Evolutionary conservation across 2,329 filamentous ascomycete species (phyloP).

Genomic region (Alternaria brassicae): DNA sequence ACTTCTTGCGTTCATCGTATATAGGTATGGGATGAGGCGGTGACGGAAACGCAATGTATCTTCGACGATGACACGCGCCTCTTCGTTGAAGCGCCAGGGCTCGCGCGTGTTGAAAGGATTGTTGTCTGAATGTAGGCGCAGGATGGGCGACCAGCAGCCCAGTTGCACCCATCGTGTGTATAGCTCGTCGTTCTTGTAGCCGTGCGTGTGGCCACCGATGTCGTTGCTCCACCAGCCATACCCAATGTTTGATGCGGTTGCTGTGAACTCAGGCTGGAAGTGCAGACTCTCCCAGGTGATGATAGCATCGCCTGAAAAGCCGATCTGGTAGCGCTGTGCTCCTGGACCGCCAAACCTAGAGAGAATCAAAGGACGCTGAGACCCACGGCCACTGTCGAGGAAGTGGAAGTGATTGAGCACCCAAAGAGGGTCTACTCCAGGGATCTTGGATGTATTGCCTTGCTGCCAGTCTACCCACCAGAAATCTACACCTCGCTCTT

Average conservation of each 20-base stretch:
- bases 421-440: slow-evolving; percentile 69
- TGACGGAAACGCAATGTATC: slow-evolving; percentile 63
- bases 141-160: slow-evolving; percentile 67
- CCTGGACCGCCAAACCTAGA: slow-evolving; percentile 69
- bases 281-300: slow-evolving; percentile 66
- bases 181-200: slow-evolving; percentile 65
- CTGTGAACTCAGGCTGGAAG: slow-evolving; percentile 72
- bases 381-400: slow-evolving; percentile 58
- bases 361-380: slow-evolving; percentile 61
- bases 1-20: slow-evolving; percentile 62
- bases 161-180: slow-evolving; percentile 68
- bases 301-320: slow-evolving; percentile 69
- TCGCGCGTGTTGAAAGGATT: slow-evolving; percentile 67
- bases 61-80: slow-evolving; percentile 57
- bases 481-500: slow-evolving; percentile 66
- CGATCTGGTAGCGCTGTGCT: slow-evolving; percentile 69
- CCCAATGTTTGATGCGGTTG: slow-evolving; percentile 70
- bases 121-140: slow-evolving; percentile 67
- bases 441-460: slow-evolving; percentile 62
- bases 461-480: slow-evolving; percentile 76
- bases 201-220: slow-evolving; percentile 68
- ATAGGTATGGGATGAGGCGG: slow-evolving; percentile 66
- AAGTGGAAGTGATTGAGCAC: slow-evolving; percentile 71
- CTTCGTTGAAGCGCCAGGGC: slow-evolving; percentile 64
- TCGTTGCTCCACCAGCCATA: slow-evolving; percentile 75